Conservation (phyloP, 805 yeast genomes). For the Gaillardinia entomophila region DNA sequence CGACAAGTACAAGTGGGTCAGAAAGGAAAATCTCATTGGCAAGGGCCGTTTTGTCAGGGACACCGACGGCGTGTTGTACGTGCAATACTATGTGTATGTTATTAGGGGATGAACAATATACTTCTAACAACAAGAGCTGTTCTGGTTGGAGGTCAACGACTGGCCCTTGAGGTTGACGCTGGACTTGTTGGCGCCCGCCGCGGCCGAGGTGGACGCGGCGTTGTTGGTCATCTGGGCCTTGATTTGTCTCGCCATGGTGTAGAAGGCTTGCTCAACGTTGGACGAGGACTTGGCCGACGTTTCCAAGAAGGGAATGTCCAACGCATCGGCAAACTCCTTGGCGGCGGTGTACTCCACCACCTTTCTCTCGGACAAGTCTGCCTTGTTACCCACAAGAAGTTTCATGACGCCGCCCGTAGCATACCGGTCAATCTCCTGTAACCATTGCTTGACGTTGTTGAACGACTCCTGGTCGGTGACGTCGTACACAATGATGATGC, state of each 20-base stretch:
- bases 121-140: conserved; percentile 38
- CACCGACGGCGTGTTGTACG: conserved; percentile 37
- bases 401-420: conserved; percentile 98
- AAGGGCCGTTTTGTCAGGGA: conserved; percentile 56
- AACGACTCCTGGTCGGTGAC: conserved; percentile 96
- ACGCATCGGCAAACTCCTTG: conserved; percentile 94
- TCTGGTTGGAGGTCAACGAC: conserved; percentile 36
- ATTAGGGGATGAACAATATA: too few species aligned
- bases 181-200: conserved; percentile 39
- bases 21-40: conserved; percentile 45
- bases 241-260: conserved; percentile 97
- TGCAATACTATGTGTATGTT: conserved; percentile 50
- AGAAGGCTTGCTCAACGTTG: conserved; percentile 96
- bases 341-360: conserved; percentile 95
- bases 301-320: conserved; percentile 92
- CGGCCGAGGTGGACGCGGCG: conserved; percentile 32
- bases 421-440: conserved; percentile 96
- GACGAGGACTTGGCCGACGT: conserved; percentile 93
- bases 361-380: conserved; percentile 89
- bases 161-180: conserved; percentile 73
- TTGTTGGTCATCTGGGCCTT: conserved; percentile 86
- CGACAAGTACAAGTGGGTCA: conserved; percentile 47
- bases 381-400: conserved; percentile 92
- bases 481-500: conserved; percentile 95
- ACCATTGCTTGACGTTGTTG: conserved; percentile 96